Evolutionary conservation across 2,329 filamentous ascomycete genomes (phyloP), one percentile per base, ranked within the genome.

Genomic region (Teratosphaeria zuluensis): DNA sequence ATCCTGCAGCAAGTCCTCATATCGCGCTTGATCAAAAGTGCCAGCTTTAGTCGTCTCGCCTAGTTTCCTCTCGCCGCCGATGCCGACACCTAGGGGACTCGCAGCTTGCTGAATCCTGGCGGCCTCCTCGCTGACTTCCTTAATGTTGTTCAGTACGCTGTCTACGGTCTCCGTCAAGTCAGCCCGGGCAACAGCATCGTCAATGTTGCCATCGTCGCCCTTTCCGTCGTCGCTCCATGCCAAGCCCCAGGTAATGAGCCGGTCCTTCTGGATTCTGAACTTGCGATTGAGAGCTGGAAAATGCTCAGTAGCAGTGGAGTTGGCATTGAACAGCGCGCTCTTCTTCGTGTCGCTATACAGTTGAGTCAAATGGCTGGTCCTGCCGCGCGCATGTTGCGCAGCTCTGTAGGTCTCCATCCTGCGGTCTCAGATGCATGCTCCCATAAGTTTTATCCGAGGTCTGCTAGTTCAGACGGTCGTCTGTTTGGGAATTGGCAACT

Each of bases 261-360:
- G 81, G 74, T 91, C 87, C 71, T 89, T 90, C 67, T 92, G 89
- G 64, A 91, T 90, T 63, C 87, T 83, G 63, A 90, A 82, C 71
- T 89, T 90, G 62, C 87, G 85, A 70, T 91, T 86, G 33, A 92
- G 76, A 16, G 82, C 80, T 67, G 86, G 84, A 69, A 89, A 83
- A 63, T 90, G 87, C 28, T 87, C 87, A 53, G 70, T 72, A n/a
- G 69, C 86, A 76, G 32, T 32, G 3, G 74, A 67, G 69, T 84
- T 66, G 70, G 84, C 72, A 80, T 85, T 63, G 80, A 80, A 56
- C 82, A 85, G 61, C 2, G 70, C 69, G 30, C 86, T 89, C 65
- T 84, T 87, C 70, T 92, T 92, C 59, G 88, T 90, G 75, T 92
- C 88, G 65, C 88, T 87, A 72, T 92, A 92, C 59, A 92, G 82